Evolutionary conservation across 768 basidiomycete genomes (phyloP), one percentile per base, ranked within the genome.

Genomic region (Panellus pusillus): DNA sequence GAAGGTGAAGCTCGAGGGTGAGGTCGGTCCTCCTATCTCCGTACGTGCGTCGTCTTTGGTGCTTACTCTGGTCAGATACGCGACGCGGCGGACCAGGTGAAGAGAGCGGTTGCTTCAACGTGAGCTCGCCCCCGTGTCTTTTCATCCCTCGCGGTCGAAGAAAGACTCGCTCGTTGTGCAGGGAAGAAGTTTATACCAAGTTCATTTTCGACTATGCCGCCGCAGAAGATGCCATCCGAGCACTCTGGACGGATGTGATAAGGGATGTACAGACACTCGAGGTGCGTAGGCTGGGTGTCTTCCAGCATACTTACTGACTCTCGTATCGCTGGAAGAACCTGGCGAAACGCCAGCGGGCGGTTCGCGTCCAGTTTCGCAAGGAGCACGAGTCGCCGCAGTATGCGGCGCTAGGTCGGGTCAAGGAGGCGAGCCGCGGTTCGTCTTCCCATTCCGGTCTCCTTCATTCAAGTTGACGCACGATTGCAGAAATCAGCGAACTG

Each of bases 401-500:
- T 47, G 43, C 38, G 15, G 65, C 57, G 27, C 58, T 66, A 52
- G 57, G 52, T 4, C 39, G 46, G 28, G 55, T 57, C 18, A 63
- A 57, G 50, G 57, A 52, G 42, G 61, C 63, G 27, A 63, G 61
- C 38, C 47, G 60, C 42, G 63, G 65, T 64, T 17, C 42, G 58
- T 44, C 31, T 14, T 35, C 32, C 14, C 32, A 11, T 70, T 72
- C 11, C 32, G 80, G 83, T 43, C 9, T 14, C 32, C 14, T 35
- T 35, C 32, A 35, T 14, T 6, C 24, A 24, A 24, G 24, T 24
- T 35, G 32, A 35, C 14, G 11, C 11, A 11, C 8, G 3, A 3
- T 3, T 14, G 32, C 32, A 35, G 32, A 35, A 14, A 35, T 35
- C 11, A 35, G 32, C 9, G 32, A 35, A 35, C 9, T 35, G 3